Base-by-base conservation (phyloP, 2,329 filamentous ascomycete genomes). In the Colletotrichum cereale region DNA sequence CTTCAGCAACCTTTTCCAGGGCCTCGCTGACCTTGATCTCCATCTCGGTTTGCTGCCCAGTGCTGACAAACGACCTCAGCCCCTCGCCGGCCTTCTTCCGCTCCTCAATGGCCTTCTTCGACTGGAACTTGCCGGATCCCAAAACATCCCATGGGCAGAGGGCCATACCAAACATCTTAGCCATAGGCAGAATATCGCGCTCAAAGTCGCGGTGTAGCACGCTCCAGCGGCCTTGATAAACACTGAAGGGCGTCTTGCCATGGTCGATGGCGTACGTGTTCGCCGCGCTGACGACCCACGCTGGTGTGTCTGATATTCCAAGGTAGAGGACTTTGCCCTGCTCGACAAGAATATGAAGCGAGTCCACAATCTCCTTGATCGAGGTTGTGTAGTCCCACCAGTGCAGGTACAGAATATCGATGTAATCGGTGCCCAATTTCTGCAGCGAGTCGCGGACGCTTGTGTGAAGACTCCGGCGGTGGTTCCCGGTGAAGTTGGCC, bases 111-210 rank as follows among this genome's bases (percentile, higher is more conserved):
- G 77, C 76, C 66, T 79, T 79, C 62, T 78, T 76, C 16, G 82
- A 81, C 77, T 87, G 84, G 78, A 88, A 86, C 65, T 82, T 81
- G 56, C 87, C 87, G 80, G 80, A 84, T n/a, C 88, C 88, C 12
- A 90, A 79, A 0, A 86, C 87, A 62, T 88, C 89, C 89, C 89
- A 93, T 0, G 90, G 89, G 0, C 84, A 81, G 2, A 91, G 75
- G 38, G 82, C 90, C 90, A 85, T 84, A 60, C 82, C 82, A 38
- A 81, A 82, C 44, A 78, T 75, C 21, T 78, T 77, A 3, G 78
- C 78, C 82, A 85, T 84, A 1, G 84, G 84, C 10, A 86, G 73
- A 44, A 84, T 82, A 4, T 84, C 82, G 40, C 82, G 79, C 73
- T 84, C 82, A 40, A 83, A 77, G 61, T 83, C 81, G 3, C 81